phyloP scores from a whole-genome alignment of 2,329 filamentous ascomycete species.

The Penicillium brasilianum region DNA sequence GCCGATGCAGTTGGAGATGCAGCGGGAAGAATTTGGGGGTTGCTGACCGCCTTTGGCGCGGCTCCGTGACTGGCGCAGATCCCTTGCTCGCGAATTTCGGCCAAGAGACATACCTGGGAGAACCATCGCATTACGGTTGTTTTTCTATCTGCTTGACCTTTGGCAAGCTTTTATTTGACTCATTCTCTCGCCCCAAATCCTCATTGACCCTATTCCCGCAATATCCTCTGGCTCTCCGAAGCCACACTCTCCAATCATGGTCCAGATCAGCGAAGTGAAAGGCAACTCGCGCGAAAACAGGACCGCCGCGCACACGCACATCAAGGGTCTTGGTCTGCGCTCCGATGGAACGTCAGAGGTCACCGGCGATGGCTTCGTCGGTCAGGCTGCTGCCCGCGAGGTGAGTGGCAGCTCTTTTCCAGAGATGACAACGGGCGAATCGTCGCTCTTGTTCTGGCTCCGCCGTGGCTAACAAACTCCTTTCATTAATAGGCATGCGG shows the following conservation, averaged over 20 bases:
- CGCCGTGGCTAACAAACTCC: constrained; percentile 18
- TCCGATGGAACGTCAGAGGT: constrained; percentile 83
- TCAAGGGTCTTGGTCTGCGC: constrained; percentile 89
- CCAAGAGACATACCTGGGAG: constrained; percentile 31
- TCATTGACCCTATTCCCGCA: constrained; percentile 12
- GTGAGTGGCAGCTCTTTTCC: constrained; percentile 54
- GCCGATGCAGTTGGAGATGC: constrained; percentile 15
- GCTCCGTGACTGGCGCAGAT: constrained; percentile 38
- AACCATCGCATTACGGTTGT: constrained; percentile 22
- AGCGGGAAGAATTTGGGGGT: constrained; percentile 40
- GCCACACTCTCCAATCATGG: constrained; percentile 60
- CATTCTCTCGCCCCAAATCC: background rate
- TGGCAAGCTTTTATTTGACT: constrained; percentile 18
- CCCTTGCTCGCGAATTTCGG: constrained; percentile 43
- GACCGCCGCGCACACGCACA: constrained; percentile 96
- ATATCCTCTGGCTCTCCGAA: constrained; percentile 31
- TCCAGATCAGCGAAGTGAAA: constrained; percentile 93
- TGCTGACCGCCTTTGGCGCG: constrained; percentile 43
- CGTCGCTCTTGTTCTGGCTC: background rate
- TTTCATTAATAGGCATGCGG: constrained; percentile 73
- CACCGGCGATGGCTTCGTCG: constrained; percentile 82
- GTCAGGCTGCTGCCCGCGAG: constrained; percentile 86
- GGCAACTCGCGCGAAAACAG: constrained; percentile 93
- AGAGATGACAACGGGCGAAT: background rate
- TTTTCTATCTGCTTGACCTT: constrained; percentile 21